These are phyloP conservation scores for Populus simonii DNA, from an alignment of 345 rosid species.

Conservation along the genomic window DNA sequence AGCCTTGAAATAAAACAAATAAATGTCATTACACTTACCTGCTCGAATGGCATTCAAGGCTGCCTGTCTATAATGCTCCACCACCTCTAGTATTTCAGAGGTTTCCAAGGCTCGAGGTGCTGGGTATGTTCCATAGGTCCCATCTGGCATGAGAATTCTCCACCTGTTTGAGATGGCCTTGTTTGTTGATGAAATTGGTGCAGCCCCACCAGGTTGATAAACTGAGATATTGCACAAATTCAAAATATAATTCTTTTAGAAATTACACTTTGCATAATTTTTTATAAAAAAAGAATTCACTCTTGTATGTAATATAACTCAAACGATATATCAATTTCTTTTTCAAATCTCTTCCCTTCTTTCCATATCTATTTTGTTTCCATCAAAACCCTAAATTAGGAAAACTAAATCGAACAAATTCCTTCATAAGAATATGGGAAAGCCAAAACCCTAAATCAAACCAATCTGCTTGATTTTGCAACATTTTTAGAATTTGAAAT, in stretches of 20 bases:
- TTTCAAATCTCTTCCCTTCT: too few species aligned
- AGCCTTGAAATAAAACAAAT: not conserved
- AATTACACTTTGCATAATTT: too few species aligned
- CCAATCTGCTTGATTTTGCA: too few species aligned
- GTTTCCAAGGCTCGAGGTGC: conserved; percentile 46
- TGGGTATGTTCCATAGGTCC: conserved; percentile 44
- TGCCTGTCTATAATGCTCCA: conserved; percentile 53
- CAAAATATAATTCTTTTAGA: not conserved
- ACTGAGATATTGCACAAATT: conserved; percentile 32
- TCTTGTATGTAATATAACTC: too few species aligned
- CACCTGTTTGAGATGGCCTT: conserved; percentile 59
- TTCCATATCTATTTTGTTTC: too few species aligned
- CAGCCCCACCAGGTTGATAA: conserved; percentile 67
- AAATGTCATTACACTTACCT: conserved; percentile 33
- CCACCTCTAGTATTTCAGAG: conserved; percentile 48
- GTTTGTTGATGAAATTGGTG: conserved; percentile 71
- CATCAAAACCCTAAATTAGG: too few species aligned
- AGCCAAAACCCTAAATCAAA: too few species aligned
- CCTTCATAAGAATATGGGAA: too few species aligned
- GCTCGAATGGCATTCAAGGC: conserved; percentile 75
- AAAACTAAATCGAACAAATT: too few species aligned
- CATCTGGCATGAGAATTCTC: conserved; percentile 66
- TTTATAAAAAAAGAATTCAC: too few species aligned
- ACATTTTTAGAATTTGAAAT: too few species aligned
- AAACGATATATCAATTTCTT: too few species aligned